Base-by-base conservation (phyloP, 179 eudicot genomes). In the Carnegiea gigantea region DNA sequence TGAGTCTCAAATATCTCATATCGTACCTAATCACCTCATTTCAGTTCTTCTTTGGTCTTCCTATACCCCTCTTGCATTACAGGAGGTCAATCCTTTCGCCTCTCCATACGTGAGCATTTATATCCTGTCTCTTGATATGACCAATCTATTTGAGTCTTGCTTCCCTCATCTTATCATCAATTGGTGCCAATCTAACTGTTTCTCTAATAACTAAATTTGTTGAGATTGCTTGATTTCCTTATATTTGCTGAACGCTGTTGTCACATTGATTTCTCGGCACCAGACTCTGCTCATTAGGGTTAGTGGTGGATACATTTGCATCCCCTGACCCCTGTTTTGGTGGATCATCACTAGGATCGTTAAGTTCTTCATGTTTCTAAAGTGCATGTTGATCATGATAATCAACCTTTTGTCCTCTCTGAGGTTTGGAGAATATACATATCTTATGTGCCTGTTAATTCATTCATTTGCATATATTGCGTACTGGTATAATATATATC, bases 401-500 rank as follows among this genome's bases (percentile, higher is more conserved):
- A 65, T 24, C 33, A 65, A 26, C 26, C 67, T 9, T 9, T 3
- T 14, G 11, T 5, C 46, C 14, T 26, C 44, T 12, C 68, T 73
- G 38, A 21, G 2, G 24, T 24, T 48, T 14, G 28, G n/a, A 48
- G 23, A 21, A 21, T 20, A 36, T 43, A 24, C 24, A 15, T 70
- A 12, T 14, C n/a, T 30, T 36, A 0, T 59, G 9, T 57, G 76
- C 76, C 24, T 53, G n/a, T 74, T 65, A 65, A 59, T 38, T 74
- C 30, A 53, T 49, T 53, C n/a, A 49, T 70, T 64, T 26, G 8
- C 78, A 68, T 51, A 11, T 28, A 67, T 70, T 26, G 53, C 3
- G 28, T 24, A 24, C 26, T 73, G 79, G 26, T 48, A 51, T 82
- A 51, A 54, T 77, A 54, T 15, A 65, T 51, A 30, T 77, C 30